Base-by-base conservation (phyloP, 2,329 filamentous ascomycete genomes). In the Microdochium paspali region DNA sequence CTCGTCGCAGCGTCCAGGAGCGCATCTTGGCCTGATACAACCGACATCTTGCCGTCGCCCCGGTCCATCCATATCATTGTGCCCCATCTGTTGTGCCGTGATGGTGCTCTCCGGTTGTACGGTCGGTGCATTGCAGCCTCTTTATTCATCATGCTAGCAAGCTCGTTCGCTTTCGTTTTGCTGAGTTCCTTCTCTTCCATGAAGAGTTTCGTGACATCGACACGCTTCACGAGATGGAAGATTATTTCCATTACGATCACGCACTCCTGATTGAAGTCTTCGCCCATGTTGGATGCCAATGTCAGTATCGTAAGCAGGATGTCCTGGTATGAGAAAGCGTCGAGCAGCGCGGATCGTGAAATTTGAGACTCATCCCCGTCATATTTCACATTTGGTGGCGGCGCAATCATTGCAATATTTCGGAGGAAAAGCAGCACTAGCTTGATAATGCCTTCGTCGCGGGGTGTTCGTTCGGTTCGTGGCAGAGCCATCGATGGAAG, bases 21-120 rank as follows among this genome's bases (percentile, higher is more conserved):
- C 4, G 87, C 87, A 56, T 90, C 85, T 61, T 97, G 91, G 1
- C 93, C 93, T 0, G 90, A 90, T 2, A 98, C 77, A 0, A 90
- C 90, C 0, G 87, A 85, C 57, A 93, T 79, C 58, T 90, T 90
- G 45, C 85, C 82, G 55, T 90, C 85, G 44, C 90, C 86, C 48
- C 90, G 76, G 68, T 95, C 89, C 31, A 98, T 81, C 90, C 91
- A 97, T 28, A 96, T 82, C 87, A 97, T 97, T 10, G 90, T 95
- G 2, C 93, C 93, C 59, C 97, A 98, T 28, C 93, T 80, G 56
- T 90, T 95, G 65, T 98, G 93, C 44, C 93, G 76, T 3, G 89
- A 90, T 0, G 90, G 87, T 2, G 86, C 87, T 59, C 83, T 83
- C 55, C 82, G 84, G 47, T 85, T 84, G 57, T 90, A 85, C 44